Evolutionary conservation across 306 rosid genomes (phyloP), one percentile per base, ranked within the genome.

Genomic region (Potentilla sterilis): DNA sequence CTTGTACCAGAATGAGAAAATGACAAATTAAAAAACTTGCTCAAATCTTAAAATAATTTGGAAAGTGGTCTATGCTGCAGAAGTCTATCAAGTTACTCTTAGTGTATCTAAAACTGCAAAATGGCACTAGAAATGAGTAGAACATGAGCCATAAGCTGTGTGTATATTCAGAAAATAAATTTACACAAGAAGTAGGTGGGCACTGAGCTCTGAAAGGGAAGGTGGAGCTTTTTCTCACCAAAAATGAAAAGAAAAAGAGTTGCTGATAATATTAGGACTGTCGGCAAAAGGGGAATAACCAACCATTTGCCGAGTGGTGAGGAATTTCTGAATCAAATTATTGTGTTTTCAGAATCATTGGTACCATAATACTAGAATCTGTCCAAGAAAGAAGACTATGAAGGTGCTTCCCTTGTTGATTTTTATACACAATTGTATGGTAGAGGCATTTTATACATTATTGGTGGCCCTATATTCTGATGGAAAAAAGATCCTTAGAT

Each of bases 391-490:
- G 22, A 28, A 49, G n/a, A 32, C 19, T 11, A 21, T 58, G 64
- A 49, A n/a, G 42, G 38, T 7, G 76, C 59, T 40, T 67, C 72
- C 67, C 65, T 57, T 72, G 67, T 49, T 58, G 35, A 61, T 59
- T 28, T 12, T 11, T 28, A 59, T 12, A 28, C 38, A 59, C 38
- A 9, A 21, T 59, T 59, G 34, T 59, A 2, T 11, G 19, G 38
- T 32, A 3, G 63, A 57, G 15, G 24, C 70, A 59, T 77, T 86
- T 75, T 70, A 22, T 66, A 73, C 79, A 59, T 76, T 63, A 74
- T 76, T 28, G 28, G 46, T 84, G 82, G 82, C 80, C 84, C 85
- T 69, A 73, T n/a, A 86, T 75, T 80, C 83, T 24, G 11, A n/a
- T 49, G 49, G 8, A 4, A 82, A 9, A 37, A 40, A 59, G 24